Evolutionary conservation across 257 asterid genomes (phyloP).

Genomic region (Cynanchum wilfordii): DNA sequence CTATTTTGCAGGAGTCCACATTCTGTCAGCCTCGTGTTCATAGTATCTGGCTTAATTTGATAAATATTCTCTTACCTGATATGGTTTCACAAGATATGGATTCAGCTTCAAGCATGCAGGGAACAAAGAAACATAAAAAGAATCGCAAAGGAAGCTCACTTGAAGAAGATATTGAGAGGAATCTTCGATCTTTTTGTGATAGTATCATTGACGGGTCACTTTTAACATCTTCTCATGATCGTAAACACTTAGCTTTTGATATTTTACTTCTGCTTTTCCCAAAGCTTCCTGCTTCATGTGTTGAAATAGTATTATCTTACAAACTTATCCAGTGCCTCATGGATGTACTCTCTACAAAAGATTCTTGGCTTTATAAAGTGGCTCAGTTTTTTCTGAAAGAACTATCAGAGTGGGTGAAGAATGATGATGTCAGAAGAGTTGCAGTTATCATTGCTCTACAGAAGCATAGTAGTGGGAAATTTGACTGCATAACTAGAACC

Average conservation of each 20-base stretch:
- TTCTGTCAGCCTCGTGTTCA: conserved; percentile 94
- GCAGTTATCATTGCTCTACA: conserved; percentile 86
- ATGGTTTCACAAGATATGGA: conserved; percentile 47
- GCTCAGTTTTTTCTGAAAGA: conserved; percentile 73
- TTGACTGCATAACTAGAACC: conserved; percentile 72
- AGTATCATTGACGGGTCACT: conserved; percentile 79
- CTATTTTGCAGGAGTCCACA: conserved; percentile 69
- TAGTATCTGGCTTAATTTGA: conserved; percentile 75
- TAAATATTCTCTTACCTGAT: conserved; percentile 63
- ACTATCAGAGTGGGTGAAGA: conserved; percentile 65
- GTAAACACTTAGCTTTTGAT: conserved; percentile 82
- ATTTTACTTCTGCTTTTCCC: conserved; percentile 67
- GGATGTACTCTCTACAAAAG: conserved; percentile 78
- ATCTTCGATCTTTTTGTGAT: conserved; percentile 61
- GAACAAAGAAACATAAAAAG: conserved; percentile 71
- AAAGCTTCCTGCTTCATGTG: conserved; percentile 62
- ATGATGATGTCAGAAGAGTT: conserved; percentile 69
- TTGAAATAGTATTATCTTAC: conserved; percentile 51
- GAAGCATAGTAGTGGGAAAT: conserved; percentile 83
- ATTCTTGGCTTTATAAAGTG: conserved; percentile 87
- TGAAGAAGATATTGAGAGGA: conserved; percentile 67
- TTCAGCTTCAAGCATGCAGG: conserved; percentile 35
- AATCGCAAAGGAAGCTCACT: conserved; percentile 53
- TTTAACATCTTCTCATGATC: conserved; percentile 84
- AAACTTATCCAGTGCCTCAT: conserved; percentile 80